phyloP scores from a whole-genome alignment of 257 asterid genomes.

The Nicotiana noctiflora region DNA sequence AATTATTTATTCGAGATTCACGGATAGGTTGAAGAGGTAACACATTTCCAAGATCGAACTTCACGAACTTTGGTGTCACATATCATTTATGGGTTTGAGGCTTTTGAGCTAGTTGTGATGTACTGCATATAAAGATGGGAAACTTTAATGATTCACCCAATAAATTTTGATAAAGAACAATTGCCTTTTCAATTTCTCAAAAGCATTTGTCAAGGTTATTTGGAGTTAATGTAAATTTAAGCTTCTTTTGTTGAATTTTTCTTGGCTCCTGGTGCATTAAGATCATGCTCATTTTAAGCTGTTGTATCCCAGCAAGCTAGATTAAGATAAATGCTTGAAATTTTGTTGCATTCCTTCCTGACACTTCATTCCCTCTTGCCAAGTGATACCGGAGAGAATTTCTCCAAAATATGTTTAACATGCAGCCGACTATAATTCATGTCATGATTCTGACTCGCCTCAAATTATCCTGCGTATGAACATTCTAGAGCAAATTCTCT shows the following conservation, averaged over 20 bases:
- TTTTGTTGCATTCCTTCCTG: not conserved
- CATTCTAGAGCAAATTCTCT: not conserved
- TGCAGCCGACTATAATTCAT: not conserved
- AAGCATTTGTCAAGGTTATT: not conserved
- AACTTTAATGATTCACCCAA: not conserved
- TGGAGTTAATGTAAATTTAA: not conserved
- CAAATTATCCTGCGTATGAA: not conserved
- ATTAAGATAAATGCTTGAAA: not conserved
- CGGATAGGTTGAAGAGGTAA: constrained; percentile 1
- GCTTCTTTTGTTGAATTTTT: not conserved
- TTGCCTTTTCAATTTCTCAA: not conserved
- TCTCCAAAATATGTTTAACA: not conserved
- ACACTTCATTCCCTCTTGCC: not conserved
- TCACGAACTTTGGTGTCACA: not conserved
- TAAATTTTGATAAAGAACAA: not conserved
- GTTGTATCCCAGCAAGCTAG: not conserved
- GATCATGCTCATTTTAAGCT: not conserved
- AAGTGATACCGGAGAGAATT: not conserved
- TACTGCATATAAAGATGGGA: not conserved
- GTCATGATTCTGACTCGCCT: not conserved
- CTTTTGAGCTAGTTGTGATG: constrained; percentile 3
- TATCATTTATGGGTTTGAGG: not conserved
- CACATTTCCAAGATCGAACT: not conserved
- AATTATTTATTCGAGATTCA: not conserved
- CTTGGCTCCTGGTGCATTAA: not conserved